Conservation (phyloP, 768 basidiomycete species). For the Suillus placidus region DNA sequence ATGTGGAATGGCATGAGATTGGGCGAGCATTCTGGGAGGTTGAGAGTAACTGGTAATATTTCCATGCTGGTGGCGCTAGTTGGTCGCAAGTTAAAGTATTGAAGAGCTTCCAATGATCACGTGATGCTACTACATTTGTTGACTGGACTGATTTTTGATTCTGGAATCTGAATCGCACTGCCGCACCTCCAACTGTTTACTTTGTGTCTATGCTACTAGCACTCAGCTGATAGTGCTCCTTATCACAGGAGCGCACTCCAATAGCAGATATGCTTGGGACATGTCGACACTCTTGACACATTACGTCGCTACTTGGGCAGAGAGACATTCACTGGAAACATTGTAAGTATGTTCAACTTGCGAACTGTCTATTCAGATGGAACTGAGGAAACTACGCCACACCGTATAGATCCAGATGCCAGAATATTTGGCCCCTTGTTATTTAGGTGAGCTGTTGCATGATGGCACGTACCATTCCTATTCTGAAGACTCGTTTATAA, state of each 20-base stretch:
- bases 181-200: too few relatives aligned
- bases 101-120: neutral
- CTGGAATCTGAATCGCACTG: too few relatives aligned
- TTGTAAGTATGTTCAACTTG: neutral
- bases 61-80: slow-evolving; percentile 13
- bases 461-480: neutral
- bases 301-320: neutral
- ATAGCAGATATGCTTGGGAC: neutral
- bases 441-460: too few relatives aligned
- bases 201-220: too few relatives aligned
- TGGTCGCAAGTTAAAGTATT: neutral
- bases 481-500: too few relatives aligned
- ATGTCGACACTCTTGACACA: neutral
- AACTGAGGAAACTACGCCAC: neutral
- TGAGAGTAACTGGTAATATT: slow-evolving; percentile 17
- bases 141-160: too few relatives aligned
- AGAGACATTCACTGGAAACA: neutral
- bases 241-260: neutral
- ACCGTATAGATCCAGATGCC: neutral
- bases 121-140: neutral
- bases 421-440: neutral
- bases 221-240: neutral
- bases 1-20: slow-evolving; percentile 87
- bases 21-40: slow-evolving; percentile 51
- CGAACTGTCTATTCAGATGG: neutral